Conservation (phyloP, 2,329 filamentous ascomycete genomes). For the Aureobasidium subglaciale region DNA sequence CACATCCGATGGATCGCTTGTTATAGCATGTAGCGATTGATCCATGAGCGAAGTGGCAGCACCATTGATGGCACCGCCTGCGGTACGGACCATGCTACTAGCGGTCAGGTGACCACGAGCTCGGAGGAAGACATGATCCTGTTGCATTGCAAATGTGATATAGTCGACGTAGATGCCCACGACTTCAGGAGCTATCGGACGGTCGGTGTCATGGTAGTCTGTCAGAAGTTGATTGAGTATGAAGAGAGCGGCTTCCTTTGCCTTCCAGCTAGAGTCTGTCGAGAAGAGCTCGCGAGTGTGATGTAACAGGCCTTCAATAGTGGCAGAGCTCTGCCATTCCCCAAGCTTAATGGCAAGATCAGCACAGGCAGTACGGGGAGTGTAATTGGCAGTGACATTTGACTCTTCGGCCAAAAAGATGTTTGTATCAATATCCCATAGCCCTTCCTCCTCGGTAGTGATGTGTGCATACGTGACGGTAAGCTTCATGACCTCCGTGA, state of each 20-base stretch:
- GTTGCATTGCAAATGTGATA: constrained; percentile 68
- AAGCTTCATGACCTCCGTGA: constrained; percentile 80
- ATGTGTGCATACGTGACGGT: constrained; percentile 82
- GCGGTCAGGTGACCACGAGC: constrained; percentile 83
- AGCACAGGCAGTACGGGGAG: constrained; percentile 82
- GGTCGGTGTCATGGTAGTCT: constrained; percentile 73
- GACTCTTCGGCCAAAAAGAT: constrained; percentile 93
- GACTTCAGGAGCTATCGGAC: constrained; percentile 61
- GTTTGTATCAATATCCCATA: constrained; percentile 97
- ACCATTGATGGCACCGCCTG: constrained; percentile 46
- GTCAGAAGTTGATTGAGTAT: constrained; percentile 76
- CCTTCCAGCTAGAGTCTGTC: constrained; percentile 49
- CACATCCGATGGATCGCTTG: constrained; percentile 70
- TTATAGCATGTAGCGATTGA: constrained; percentile 67
- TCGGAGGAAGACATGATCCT: constrained; percentile 67
- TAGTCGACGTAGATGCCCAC: constrained; percentile 71
- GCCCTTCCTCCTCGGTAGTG: constrained; percentile 80
- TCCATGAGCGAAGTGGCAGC: constrained; percentile 60
- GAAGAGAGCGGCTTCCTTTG: constrained; percentile 75
- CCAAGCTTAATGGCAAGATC: constrained; percentile 88
- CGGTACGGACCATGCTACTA: constrained; percentile 67
- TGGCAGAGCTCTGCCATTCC: constrained; percentile 73
- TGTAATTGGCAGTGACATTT: constrained; percentile 92
- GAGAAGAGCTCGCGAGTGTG: constrained; percentile 70
- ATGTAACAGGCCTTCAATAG: constrained; percentile 70